Evolutionary conservation across 345 rosid genomes (phyloP).

Genomic region (Linum trigynum): DNA sequence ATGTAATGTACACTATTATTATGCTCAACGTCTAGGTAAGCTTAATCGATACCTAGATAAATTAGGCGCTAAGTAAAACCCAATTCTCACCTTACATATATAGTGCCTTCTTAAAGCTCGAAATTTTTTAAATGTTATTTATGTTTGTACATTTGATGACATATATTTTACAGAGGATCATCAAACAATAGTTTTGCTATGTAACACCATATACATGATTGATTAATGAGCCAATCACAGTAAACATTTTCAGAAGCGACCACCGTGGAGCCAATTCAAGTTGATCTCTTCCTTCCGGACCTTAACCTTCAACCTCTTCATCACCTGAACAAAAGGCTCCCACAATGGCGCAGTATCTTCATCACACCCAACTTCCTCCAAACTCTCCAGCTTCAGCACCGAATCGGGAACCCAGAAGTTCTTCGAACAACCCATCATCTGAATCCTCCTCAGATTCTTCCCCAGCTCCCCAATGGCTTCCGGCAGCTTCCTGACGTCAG

Average conservation of each 20-base stretch:
- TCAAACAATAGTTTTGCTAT: too few species aligned
- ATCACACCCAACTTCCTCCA: slow-evolving; percentile 18
- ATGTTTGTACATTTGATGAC: too few species aligned
- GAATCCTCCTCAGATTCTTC: slow-evolving; percentile 3
- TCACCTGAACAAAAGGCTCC: slow-evolving; percentile 3
- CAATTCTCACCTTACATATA: too few species aligned
- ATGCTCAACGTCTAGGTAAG: too few species aligned
- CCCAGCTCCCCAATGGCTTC: slow-evolving; percentile 9
- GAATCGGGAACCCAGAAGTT: slow-evolving; percentile 18
- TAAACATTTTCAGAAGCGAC: not conserved
- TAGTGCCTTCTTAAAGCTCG: too few species aligned
- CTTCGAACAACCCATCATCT: slow-evolving; percentile 19
- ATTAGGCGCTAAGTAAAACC: too few species aligned
- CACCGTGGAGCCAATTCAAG: slow-evolving; percentile 20
- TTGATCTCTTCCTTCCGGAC: slow-evolving; percentile 18
- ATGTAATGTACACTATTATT: too few species aligned
- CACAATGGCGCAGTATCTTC: slow-evolving; percentile 20
- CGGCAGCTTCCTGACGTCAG: not conserved
- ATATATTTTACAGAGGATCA: too few species aligned
- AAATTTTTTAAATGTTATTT: too few species aligned
- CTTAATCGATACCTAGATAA: too few species aligned
- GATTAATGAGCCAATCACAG: too few species aligned
- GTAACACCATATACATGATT: too few species aligned
- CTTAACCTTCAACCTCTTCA: slow-evolving; percentile 6
- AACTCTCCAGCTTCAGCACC: slow-evolving; percentile 10